Base-by-base conservation (phyloP, 2,329 filamentous ascomycete genomes). In the Sclerotinia subarctica region DNA sequence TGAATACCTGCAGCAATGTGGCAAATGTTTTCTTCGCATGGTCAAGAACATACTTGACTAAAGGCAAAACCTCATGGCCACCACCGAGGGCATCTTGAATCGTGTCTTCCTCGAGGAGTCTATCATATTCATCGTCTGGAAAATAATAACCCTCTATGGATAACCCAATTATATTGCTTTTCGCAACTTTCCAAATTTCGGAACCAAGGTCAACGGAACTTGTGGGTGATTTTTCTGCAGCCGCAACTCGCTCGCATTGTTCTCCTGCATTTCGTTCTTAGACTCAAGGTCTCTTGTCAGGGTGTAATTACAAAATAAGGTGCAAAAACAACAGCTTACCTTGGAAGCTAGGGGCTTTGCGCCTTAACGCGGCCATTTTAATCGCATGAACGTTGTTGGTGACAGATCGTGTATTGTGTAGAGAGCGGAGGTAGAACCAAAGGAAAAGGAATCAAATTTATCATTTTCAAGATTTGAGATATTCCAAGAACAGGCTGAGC, bases 21-120 rank as follows among this genome's bases (percentile, higher is more conserved):
- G 19, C 15, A 64, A 64, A 64, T 64, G 51, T 47, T 38, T 56
- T 64, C 24, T 52, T 52, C 13, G 60, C 49, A 29, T 32, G 1
- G 19, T 3, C 44, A 11, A 26, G 3, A 11, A 24, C 5, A 32
- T 64, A 64, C 3, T 53, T 6, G 51, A 56, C 24, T 2, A 64
- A 11, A 2, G 6, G 7, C 2, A 2, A 47, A 21, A 35, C 19
- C 5, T 54, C 24, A 5, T 17, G 10, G 5, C 11, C 19, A 56
- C 24, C 51, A 32, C 51, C 62, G 46, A 64, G 35, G 24, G 24
- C 62, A n/a, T 13, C 15, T 32, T 35, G 17, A 8, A 64, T 64
- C 8, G n/a, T 35, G 3, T 54, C 38, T 44, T 10, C 15, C 19
- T 5, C 56, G 5, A 56, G 32, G 7, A 64, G 51, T 7, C 13